phyloP scores from a whole-genome alignment of 1,284 basidiomycete genomes.

The Lignosus rhinocerotis region DNA sequence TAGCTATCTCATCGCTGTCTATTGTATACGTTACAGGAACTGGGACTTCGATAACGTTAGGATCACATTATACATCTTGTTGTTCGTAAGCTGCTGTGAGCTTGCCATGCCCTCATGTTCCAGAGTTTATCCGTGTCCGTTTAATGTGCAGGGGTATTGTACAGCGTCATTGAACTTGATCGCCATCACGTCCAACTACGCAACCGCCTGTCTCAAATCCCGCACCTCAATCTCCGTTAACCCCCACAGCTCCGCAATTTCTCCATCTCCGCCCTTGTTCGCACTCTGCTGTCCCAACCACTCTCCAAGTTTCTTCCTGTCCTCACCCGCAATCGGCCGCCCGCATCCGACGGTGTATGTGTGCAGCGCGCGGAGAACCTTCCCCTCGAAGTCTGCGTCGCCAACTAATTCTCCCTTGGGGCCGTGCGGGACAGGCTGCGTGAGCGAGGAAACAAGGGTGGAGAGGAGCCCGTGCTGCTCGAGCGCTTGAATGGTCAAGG shows the following conservation, averaged over 20 bases:
- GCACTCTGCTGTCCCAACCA: conserved; percentile 32
- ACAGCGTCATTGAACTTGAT: too few relatives aligned
- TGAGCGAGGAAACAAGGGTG: conserved; percentile 44
- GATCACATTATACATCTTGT: neutral
- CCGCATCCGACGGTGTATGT: conserved; percentile 52
- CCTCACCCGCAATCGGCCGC: conserved; percentile 41
- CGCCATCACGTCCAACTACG: neutral
- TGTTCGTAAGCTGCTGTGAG: neutral
- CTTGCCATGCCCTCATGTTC: neutral
- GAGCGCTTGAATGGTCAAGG: conserved; percentile 50
- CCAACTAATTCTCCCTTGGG: conserved; percentile 67
- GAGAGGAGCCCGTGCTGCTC: conserved; percentile 44
- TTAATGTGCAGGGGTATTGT: too few relatives aligned
- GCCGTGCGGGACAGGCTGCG: conserved; percentile 60
- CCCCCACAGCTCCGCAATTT: conserved; percentile 30
- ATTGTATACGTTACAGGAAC: neutral
- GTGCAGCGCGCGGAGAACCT: conserved; percentile 61
- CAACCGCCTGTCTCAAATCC: conserved; percentile 20
- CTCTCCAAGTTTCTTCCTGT: conserved; percentile 43
- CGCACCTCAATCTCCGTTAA: conserved; percentile 25
- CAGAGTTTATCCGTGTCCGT: neutral
- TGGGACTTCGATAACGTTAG: neutral
- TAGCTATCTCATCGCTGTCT: neutral
- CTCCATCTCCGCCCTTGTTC: conserved; percentile 21
- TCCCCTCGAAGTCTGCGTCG: conserved; percentile 84